Evolutionary conservation across 768 basidiomycete species (phyloP), one percentile per base, ranked within the genome.

Genomic region (Termitomyces sp.): DNA sequence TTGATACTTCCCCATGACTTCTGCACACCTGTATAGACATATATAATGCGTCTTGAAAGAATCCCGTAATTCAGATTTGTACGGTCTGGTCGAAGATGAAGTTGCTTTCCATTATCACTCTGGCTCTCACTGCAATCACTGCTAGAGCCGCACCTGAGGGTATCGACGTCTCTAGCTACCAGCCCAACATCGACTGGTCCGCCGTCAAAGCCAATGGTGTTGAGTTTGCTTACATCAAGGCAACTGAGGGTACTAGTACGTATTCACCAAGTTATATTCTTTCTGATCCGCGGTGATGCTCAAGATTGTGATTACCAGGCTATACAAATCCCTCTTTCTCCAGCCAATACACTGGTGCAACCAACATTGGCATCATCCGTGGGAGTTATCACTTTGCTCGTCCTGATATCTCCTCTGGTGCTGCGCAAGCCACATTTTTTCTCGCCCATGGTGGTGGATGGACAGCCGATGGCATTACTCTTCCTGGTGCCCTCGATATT

Each of bases 401-500:
- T 54, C 84, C 83, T 1, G 76, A 78, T 58, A 42, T 47, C 14
- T 78, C 78, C 19, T 74, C 75, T 28, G 85, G 85, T 30, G 82
- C 82, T 0, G 64, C 73, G 9, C 85, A 88, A 62, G 85, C 83
- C 6, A 71, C 70, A 6, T 85, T 70, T 64, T 87, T 86, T 70
- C 66, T 84, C 8, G 74, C 74, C 2, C 64, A 85, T 45, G 83
- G 85, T 53, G 83, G 64, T 55, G 64, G 64, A 28, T 65, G 64
- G 64, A 50, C 45, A 37, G 54, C 40, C 21, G 64, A 65, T 52
- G 64, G 64, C 53, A 62, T 45, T 22, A 86, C 84, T 38, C 81
- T 85, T 15, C 84, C 85, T 24, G 84, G 84, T 11, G 80, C 80
- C 6, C 66, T 86, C 11, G 84, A 85, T 58, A 79, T 87, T 51